Conservation (phyloP, 1,284 basidiomycete species). For the Tilletia horrida region DNA sequence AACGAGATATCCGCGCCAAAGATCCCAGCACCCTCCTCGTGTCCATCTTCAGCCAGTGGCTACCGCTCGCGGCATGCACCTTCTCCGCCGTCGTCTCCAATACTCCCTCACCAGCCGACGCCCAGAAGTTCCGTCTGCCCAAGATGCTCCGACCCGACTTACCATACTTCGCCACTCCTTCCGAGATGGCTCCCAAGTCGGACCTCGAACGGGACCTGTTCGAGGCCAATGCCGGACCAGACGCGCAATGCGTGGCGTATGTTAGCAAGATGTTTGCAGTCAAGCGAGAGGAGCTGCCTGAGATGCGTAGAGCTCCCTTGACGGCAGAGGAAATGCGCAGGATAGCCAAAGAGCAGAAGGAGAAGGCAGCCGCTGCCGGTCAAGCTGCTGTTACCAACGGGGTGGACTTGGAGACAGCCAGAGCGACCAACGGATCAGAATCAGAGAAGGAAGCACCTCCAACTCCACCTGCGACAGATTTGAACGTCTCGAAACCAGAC, state of each 20-base stretch:
- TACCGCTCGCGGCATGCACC: conserved; percentile 85
- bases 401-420: conserved; percentile 18
- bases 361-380: conserved; percentile 32
- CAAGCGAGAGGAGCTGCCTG: conserved; percentile 72
- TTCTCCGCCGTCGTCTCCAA: conserved; percentile 90
- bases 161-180: conserved; percentile 56
- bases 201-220: conserved; percentile 80
- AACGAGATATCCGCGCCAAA: conserved; percentile 86
- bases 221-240: conserved; percentile 56
- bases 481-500: conserved; percentile 21
- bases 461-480: neutral
- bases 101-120: conserved; percentile 77
- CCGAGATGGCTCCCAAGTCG: conserved; percentile 19
- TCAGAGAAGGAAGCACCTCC: neutral
- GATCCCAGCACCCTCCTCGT: conserved; percentile 79
- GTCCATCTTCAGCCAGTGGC: conserved; percentile 90
- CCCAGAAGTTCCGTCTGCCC: conserved; percentile 80
- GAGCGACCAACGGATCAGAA: conserved; percentile 53
- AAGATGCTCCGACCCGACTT: conserved; percentile 86
- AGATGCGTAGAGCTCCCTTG: conserved; percentile 60
- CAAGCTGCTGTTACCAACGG: conserved; percentile 46
- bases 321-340: conserved; percentile 84
- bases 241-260: conserved; percentile 62
- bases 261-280: conserved; percentile 99
- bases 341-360: conserved; percentile 59